Evolutionary conservation across 768 basidiomycete species (phyloP).

Genomic region (Floccularia luteovirens): DNA sequence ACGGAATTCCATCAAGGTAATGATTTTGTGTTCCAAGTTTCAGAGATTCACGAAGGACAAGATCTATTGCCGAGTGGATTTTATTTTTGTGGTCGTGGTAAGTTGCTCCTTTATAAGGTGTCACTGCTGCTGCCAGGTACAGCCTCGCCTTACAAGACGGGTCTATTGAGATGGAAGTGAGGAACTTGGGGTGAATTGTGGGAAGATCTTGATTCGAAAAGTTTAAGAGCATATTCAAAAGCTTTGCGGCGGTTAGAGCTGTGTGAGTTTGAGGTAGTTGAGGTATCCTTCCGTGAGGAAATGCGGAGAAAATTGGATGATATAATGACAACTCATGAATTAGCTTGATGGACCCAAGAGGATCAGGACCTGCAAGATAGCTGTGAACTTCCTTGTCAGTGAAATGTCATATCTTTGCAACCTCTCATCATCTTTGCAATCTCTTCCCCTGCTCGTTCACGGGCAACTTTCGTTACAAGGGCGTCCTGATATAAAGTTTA

Average conservation of each 20-base stretch:
- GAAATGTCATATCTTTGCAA: no score
- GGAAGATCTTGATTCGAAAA: conserved; percentile 24
- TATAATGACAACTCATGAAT: conserved; percentile 72
- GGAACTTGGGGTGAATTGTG: conserved; percentile 37
- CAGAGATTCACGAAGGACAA: conserved; percentile 74
- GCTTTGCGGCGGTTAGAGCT: conserved; percentile 47
- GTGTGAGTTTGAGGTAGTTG: conserved; percentile 35
- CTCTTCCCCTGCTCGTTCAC: conserved; percentile 90
- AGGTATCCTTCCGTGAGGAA: conserved; percentile 35
- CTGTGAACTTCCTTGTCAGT: conserved; percentile 2
- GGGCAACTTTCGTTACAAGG: conserved; percentile 72
- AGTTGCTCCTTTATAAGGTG: conserved; percentile 56
- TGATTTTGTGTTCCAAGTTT: conserved; percentile 78
- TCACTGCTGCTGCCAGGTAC: conserved; percentile 74
- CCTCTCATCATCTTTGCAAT: conserved; percentile 92
- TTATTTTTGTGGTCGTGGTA: conserved; percentile 64
- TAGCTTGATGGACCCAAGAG: conserved; percentile 65
- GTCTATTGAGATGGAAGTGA: conserved; percentile 30
- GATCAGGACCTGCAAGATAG: conserved; percentile 52
- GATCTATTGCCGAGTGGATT: conserved; percentile 47
- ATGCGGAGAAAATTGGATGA: conserved; percentile 49
- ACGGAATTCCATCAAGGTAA: conserved; percentile 69
- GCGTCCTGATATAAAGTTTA: conserved; percentile 32
- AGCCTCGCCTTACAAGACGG: conserved; percentile 45
- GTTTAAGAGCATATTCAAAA: conserved; percentile 46